These are phyloP conservation scores for Tardiomyces blankii DNA, from an alignment of 1,139 yeast species.

Conservation along the genomic window DNA sequence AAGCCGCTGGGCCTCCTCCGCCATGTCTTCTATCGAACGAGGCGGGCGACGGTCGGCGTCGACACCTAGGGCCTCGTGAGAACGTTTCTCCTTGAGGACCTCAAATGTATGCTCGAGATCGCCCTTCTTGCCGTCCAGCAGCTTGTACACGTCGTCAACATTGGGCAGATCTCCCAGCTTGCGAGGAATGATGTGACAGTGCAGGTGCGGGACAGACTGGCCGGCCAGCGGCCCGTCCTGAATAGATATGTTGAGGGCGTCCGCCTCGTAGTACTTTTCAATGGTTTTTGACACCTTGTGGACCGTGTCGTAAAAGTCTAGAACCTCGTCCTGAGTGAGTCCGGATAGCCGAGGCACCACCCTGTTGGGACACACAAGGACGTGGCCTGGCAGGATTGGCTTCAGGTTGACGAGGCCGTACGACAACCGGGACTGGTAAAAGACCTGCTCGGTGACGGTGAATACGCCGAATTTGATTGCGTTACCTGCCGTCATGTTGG, in stretches of 20 bases:
- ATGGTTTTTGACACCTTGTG: conserved; percentile 62
- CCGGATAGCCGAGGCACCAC: conserved; percentile 55
- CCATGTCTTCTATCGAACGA: conserved; percentile 53
- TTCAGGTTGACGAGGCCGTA: conserved; percentile 81
- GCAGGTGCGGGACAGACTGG: conserved; percentile 87
- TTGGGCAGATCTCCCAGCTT: conserved; percentile 41
- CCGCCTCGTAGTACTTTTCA: conserved; percentile 56
- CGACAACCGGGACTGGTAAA: conserved; percentile 27
- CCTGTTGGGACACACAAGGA: conserved; percentile 73
- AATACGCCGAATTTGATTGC: conserved; percentile 26
- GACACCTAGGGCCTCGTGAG: conserved; percentile 28
- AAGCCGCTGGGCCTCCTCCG: conserved; percentile 47
- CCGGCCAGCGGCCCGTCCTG: conserved; percentile 97
- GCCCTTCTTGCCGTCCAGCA: conserved; percentile 41
- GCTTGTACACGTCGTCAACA: conserved; percentile 60
- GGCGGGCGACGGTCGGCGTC: conserved; percentile 41
- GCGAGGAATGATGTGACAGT: conserved; percentile 86
- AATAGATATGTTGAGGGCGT: conserved; percentile 74
- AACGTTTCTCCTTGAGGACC: conserved; percentile 19
- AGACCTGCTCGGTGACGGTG: conserved; percentile 53
- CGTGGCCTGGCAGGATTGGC: conserved; percentile 87
- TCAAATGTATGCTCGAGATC: conserved; percentile 31
- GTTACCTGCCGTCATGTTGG: background rate
- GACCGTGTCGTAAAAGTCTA: conserved; percentile 69
- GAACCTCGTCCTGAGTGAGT: conserved; percentile 56